phyloP scores from a whole-genome alignment of 192 early-diverging fungal genomes.

The Neocallimastix lanati region DNA sequence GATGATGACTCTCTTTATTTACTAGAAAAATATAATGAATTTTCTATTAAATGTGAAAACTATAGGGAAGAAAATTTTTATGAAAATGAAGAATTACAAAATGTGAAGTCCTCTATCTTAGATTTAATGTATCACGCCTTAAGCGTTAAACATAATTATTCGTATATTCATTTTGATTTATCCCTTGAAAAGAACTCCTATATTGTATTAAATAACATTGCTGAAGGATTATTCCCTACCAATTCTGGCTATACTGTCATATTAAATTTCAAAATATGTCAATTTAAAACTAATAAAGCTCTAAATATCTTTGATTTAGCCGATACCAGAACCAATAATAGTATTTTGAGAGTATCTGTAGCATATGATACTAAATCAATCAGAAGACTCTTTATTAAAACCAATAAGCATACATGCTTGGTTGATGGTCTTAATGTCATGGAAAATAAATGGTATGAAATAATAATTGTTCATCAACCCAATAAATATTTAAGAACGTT shows the following conservation, averaged over 20 bases:
- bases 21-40: neutral
- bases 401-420: neutral
- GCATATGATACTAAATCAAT: neutral
- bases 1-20: neutral
- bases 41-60: neutral
- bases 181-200: neutral
- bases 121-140: neutral
- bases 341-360: neutral
- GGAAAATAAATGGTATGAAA: neutral
- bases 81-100: neutral
- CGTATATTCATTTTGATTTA: neutral
- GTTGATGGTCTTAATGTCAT: neutral
- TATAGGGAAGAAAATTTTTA: neutral
- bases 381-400: neutral
- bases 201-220: neutral
- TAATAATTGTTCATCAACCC: neutral
- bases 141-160: neutral
- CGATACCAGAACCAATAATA: neutral
- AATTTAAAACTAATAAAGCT: neutral
- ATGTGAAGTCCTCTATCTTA: neutral
- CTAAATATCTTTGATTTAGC: neutral
- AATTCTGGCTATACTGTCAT: neutral
- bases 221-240: neutral
- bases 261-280: neutral
- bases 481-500: neutral